Conservation (phyloP, 306 rosid species). For the Purshia tridentata region DNA sequence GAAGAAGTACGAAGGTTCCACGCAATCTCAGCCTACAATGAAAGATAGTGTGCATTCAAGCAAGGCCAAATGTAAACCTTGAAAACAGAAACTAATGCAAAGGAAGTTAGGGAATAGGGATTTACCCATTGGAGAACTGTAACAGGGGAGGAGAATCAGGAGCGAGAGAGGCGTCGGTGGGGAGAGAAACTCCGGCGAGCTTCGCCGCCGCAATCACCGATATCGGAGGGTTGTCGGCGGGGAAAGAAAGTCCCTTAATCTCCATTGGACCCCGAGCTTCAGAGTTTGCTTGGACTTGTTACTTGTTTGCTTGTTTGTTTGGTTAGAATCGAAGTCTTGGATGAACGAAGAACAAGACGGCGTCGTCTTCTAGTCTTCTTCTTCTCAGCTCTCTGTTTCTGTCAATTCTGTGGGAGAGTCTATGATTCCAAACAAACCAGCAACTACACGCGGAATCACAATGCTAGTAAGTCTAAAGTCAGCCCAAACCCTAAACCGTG, state of each 20-base stretch:
- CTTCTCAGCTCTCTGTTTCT: no score
- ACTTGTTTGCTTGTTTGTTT: neutral
- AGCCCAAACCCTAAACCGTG: no score
- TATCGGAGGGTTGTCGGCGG: constrained; percentile 65
- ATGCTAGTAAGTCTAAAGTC: no score
- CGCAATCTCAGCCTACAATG: constrained; percentile 55
- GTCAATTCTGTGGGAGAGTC: no score
- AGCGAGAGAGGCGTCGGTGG: constrained; percentile 50
- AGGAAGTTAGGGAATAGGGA: neutral
- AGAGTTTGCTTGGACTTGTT: neutral
- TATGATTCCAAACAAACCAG: no score
- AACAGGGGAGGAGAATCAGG: constrained; percentile 54
- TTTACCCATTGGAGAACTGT: constrained; percentile 64
- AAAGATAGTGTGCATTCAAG: constrained; percentile 1
- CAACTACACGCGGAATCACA: no score
- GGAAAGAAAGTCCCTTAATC: constrained; percentile 47
- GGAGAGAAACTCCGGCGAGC: constrained; percentile 48
- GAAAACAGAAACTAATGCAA: neutral
- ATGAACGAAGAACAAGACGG: neutral
- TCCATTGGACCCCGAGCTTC: constrained; percentile 34
- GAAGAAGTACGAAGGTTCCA: constrained; percentile 64
- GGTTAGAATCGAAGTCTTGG: neutral
- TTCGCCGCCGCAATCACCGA: constrained; percentile 68
- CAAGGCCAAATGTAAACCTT: no score
- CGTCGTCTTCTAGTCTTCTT: no score